Conservation (phyloP, 2,329 filamentous ascomycete genomes). For the Aspergillus alliaceus region DNA sequence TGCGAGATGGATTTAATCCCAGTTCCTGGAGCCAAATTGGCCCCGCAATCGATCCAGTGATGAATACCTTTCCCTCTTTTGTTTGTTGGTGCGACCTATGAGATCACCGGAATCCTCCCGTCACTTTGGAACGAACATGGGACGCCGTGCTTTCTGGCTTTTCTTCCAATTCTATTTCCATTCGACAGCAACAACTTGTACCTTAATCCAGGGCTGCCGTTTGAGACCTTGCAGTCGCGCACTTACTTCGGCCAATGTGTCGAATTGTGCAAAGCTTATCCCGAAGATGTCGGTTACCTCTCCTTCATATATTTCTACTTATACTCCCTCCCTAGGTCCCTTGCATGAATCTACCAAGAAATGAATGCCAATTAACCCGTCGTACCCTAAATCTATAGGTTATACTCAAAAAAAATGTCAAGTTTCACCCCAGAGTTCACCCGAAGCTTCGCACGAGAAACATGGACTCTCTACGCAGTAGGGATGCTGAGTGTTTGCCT, state of each 20-base stretch:
- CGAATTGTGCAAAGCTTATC: neutral
- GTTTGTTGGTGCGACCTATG: too few species aligned
- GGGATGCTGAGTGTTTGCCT: slow-evolving; percentile 38
- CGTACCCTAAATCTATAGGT: slow-evolving; percentile 15
- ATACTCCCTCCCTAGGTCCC: neutral
- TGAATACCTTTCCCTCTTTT: neutral
- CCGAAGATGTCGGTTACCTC: neutral
- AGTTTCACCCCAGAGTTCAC: slow-evolving; percentile 29
- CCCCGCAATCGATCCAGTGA: neutral
- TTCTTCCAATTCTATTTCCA: neutral
- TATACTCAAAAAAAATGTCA: slow-evolving; percentile 27
- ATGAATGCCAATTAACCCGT: slow-evolving; percentile 9
- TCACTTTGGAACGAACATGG: neutral
- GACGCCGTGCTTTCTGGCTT: neutral
- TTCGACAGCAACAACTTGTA: neutral
- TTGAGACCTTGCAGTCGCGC: neutral
- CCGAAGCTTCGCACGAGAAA: slow-evolving; percentile 33
- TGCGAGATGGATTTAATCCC: neutral
- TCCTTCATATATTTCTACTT: slow-evolving; percentile 1
- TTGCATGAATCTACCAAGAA: neutral
- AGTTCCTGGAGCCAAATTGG: neutral
- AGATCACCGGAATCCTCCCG: neutral
- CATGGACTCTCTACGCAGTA: slow-evolving; percentile 43
- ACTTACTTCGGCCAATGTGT: neutral
- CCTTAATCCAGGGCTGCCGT: neutral